Percentiles rank a stretch among this genome's conserved stretches.
Evolutionary conservation across 306 rosid species (phyloP).

Genomic region (Glycine tomentella): DNA sequence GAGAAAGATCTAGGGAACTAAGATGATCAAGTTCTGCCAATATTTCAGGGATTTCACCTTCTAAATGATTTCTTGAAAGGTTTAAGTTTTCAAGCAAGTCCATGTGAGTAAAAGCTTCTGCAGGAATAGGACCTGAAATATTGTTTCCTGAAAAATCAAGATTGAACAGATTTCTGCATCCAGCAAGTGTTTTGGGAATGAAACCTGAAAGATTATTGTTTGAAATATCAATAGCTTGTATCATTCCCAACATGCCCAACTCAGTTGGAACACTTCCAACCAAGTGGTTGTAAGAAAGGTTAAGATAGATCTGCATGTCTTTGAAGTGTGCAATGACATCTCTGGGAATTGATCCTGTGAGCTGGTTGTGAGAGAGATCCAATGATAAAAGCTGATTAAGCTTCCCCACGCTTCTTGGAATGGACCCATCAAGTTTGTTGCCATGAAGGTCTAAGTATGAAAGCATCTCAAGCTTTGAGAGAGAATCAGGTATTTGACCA

Average conservation of each 20-base stretch:
- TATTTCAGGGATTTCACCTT: slow-evolving; percentile 65
- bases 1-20: slow-evolving; percentile 81
- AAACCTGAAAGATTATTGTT: slow-evolving; percentile 77
- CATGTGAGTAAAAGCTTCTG: slow-evolving; percentile 57
- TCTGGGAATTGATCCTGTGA: slow-evolving; percentile 69
- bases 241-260: slow-evolving; percentile 76
- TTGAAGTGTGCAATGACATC: slow-evolving; percentile 57
- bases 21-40: slow-evolving; percentile 64
- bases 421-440: slow-evolving; percentile 71
- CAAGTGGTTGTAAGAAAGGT: slow-evolving; percentile 76
- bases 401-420: slow-evolving; percentile 68
- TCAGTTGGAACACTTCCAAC: slow-evolving; percentile 71
- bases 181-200: slow-evolving; percentile 65
- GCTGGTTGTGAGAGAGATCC: slow-evolving; percentile 77
- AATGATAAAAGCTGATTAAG: slow-evolving; percentile 56
- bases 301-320: slow-evolving; percentile 70
- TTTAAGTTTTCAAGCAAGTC: slow-evolving; percentile 67
- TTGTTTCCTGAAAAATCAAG: slow-evolving; percentile 82
- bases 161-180: slow-evolving; percentile 70
- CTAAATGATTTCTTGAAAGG: slow-evolving; percentile 75
- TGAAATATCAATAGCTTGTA: slow-evolving; percentile 77
- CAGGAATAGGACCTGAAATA: slow-evolving; percentile 79
- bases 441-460: slow-evolving; percentile 69
- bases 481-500: slow-evolving; percentile 74
- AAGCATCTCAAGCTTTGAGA: slow-evolving; percentile 76